phyloP scores from a whole-genome alignment of 2,329 filamentous ascomycete species.

The Colletotrichum sp. region DNA sequence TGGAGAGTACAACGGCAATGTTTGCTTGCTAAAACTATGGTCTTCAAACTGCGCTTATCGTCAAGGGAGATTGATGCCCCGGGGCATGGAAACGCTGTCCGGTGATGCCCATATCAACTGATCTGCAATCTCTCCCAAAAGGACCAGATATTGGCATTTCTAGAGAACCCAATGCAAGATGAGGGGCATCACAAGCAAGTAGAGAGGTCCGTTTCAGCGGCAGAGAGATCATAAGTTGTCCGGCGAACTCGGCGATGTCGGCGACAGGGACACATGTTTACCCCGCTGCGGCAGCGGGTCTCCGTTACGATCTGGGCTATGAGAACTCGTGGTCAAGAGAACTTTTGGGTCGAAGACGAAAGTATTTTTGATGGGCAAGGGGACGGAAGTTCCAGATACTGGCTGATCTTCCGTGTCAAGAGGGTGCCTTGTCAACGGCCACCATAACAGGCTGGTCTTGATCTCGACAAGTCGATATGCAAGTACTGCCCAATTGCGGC shows the following conservation, averaged over 20 bases:
- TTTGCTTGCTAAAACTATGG: too few species aligned
- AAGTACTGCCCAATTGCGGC: background rate
- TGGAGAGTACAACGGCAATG: background rate
- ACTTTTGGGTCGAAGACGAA: background rate
- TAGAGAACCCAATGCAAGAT: background rate
- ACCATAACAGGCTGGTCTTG: background rate
- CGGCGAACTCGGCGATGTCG: background rate
- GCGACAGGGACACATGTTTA: background rate
- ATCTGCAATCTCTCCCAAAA: background rate
- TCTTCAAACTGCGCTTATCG: background rate
- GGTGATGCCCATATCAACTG: background rate
- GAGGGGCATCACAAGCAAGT: background rate
- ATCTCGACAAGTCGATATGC: background rate
- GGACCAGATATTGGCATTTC: background rate
- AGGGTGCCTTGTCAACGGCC: background rate
- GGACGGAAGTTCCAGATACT: accelerated
- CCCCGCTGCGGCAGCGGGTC: background rate
- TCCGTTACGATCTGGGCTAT: background rate
- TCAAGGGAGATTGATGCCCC: background rate
- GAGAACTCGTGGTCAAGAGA: background rate
- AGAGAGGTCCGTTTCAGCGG: background rate
- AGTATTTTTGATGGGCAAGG: background rate
- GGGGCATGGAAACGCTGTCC: background rate
- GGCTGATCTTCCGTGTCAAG: accelerated
- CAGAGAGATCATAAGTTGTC: background rate